Evolutionary conservation across 169 alveolate genomes (phyloP).

Genomic region (Cryptosporidium viatorum): DNA sequence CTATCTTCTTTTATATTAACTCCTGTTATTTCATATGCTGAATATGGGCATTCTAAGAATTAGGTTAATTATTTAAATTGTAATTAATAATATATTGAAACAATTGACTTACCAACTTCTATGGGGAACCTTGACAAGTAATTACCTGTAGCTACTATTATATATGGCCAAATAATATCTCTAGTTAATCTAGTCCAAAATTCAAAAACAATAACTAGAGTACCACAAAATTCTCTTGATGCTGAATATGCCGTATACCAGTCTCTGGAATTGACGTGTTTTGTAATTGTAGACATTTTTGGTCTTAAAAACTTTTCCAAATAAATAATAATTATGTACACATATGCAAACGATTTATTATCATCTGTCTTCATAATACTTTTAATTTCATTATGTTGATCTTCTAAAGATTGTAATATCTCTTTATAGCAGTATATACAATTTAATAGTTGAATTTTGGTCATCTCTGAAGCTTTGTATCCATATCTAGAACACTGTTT

Average conservation of each 20-base stretch:
- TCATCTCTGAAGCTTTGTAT: background rate
- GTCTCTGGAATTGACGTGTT: background rate
- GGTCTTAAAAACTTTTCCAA: constrained; percentile 15
- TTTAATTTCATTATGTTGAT: background rate
- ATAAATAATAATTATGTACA: constrained; percentile 3
- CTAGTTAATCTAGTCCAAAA: constrained; percentile 44
- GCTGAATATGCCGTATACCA: constrained; percentile 40
- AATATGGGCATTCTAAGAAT: constrained; percentile 54
- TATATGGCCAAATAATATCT: constrained; percentile 43
- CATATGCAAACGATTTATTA: background rate
- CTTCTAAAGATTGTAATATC: constrained; percentile 5
- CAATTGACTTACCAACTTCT: constrained; percentile 48
- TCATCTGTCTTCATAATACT: background rate
- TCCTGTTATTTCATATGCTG: background rate
- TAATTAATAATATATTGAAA: background rate
- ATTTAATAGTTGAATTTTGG: background rate
- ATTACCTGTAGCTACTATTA: background rate
- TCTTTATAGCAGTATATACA: constrained; percentile 44
- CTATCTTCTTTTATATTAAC: constrained; percentile 8
- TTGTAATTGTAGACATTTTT: background rate
- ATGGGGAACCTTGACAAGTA: constrained; percentile 13
- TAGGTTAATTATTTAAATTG: background rate
- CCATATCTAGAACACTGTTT: constrained; percentile 22
- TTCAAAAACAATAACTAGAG: constrained; percentile 2
- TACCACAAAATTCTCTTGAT: constrained; percentile 41